phyloP scores from a whole-genome alignment of 73 alveolate genomes.

The Tetrahymena thermophila region DNA sequence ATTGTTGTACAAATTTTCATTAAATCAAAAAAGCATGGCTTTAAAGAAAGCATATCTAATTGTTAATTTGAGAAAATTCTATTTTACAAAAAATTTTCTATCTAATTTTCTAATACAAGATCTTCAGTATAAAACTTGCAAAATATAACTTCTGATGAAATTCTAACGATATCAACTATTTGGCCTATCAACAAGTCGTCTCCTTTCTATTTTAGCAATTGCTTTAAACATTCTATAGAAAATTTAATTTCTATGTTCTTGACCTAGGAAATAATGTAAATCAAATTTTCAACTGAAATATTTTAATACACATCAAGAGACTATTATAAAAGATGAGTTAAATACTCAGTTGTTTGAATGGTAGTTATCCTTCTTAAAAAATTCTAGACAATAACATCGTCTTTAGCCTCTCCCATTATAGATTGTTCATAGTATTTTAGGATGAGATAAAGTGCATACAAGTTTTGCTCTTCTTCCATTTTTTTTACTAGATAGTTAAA shows the following conservation, averaged over 20 bases:
- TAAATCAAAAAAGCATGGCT: not conserved
- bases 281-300: not conserved
- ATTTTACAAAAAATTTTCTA: not conserved
- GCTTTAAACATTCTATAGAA: not conserved
- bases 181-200: not conserved
- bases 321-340: not conserved
- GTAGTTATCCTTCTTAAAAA: not conserved
- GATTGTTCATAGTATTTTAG: not conserved
- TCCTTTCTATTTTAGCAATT: not conserved
- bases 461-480: not conserved
- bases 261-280: not conserved
- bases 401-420: not conserved
- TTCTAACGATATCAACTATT: not conserved
- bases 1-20: not conserved
- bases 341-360: not conserved
- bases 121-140: not conserved
- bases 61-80: not conserved
- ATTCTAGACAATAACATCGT: not conserved
- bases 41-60: not conserved
- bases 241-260: not conserved
- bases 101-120: not conserved
- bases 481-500: not conserved
- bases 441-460: not conserved
- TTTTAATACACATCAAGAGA: not conserved
- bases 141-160: not conserved